These are phyloP conservation scores for Coniochaeta sp. DNA, from an alignment of 2,329 filamentous ascomycete species.

Conservation along the genomic window DNA sequence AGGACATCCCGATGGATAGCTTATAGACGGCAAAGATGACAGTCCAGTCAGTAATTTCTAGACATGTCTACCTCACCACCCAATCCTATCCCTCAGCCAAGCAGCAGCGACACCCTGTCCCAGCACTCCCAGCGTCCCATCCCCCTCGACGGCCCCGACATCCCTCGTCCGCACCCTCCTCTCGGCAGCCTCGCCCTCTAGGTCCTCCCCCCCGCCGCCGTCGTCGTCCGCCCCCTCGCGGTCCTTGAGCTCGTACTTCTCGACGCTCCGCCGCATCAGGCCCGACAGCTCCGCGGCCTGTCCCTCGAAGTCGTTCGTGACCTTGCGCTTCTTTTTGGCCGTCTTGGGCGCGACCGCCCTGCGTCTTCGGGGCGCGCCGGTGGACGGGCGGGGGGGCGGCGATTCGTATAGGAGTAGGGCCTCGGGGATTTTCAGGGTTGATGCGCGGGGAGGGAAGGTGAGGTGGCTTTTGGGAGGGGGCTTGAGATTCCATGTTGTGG, in stretches of 20 bases:
- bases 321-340: not conserved
- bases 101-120: not conserved
- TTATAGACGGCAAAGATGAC: no score
- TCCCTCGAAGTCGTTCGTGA: constrained; percentile 33
- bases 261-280: constrained; percentile 41
- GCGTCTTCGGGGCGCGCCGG: constrained; percentile 9
- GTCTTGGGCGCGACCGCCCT: constrained; percentile 8
- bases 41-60: no score
- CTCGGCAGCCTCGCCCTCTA: constrained; percentile 23
- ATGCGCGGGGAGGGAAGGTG: constrained; percentile 38
- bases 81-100: not conserved
- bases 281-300: constrained; percentile 39
- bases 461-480: constrained; percentile 33
- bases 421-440: constrained; percentile 40
- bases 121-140: constrained; percentile 2
- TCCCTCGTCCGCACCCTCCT: constrained; percentile 30
- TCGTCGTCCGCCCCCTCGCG: constrained; percentile 28
- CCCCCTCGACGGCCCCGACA: constrained; percentile 22
- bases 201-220: constrained; percentile 13
- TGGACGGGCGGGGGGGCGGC: constrained; percentile 12
- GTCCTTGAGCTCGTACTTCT: constrained; percentile 35
- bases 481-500: constrained; percentile 11
- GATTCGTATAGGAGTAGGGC: constrained; percentile 39
- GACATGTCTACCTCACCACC: not conserved
- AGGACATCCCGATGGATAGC: no score